Conservation (phyloP, 352 stramenopile species). For the Phytophthora syringae region DNA sequence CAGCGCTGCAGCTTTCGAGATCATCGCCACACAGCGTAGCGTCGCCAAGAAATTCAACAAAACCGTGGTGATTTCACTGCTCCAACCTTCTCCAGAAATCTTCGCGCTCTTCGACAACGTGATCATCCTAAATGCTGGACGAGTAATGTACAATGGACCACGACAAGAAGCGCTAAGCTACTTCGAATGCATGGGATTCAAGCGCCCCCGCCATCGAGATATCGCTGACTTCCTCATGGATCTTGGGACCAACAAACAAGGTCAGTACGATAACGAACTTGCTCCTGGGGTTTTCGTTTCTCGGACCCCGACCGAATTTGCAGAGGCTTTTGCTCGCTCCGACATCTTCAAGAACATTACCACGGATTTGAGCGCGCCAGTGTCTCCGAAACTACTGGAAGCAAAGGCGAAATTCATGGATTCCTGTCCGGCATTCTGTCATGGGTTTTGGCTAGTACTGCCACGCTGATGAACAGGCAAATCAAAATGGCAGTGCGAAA, state of each 20-base stretch:
- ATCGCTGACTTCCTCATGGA: conserved; percentile 47
- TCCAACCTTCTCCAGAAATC: conserved; percentile 74
- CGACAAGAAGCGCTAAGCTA: conserved; percentile 64
- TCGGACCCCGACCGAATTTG: conserved; percentile 25
- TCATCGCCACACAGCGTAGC: conserved; percentile 46
- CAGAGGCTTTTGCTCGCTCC: conserved; percentile 17
- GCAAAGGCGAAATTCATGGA: conserved; percentile 81
- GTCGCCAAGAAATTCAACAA: conserved; percentile 45
- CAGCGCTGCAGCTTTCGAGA: conserved; percentile 90
- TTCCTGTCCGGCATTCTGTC: conserved; percentile 32
- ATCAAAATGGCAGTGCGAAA: conserved; percentile 56
- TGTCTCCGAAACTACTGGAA: conserved; percentile 6
- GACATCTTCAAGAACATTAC: conserved; percentile 6
- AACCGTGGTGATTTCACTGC: conserved; percentile 64
- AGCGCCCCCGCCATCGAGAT: conserved; percentile 35
- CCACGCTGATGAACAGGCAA: conserved; percentile 46
- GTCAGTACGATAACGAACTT: conserved; percentile 29
- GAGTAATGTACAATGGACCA: conserved; percentile 46
- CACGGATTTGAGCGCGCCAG: conserved; percentile 3
- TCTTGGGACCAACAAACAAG: conserved; percentile 39
- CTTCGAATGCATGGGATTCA: conserved; percentile 69
- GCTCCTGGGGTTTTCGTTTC: not conserved
- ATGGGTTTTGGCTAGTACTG: conserved; percentile 29
- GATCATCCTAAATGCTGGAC: conserved; percentile 39
- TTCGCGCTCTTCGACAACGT: conserved; percentile 45